Evolutionary conservation across 257 asterid species (phyloP).

Genomic region (Ocimum tenuiflorum): DNA sequence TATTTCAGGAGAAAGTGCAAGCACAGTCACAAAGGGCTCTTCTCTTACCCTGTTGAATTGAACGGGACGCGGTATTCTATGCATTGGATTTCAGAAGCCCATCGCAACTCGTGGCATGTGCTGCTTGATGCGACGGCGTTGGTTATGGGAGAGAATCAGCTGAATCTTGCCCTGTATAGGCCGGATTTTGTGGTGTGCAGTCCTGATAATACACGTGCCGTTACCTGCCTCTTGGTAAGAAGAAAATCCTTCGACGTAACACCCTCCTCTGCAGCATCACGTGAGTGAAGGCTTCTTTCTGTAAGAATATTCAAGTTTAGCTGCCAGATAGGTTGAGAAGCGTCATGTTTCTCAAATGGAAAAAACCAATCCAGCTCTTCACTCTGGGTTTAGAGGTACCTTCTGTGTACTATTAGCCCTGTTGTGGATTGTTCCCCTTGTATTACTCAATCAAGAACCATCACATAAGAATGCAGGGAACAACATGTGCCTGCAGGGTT

Average conservation of each 20-base stretch:
- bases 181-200: slow-evolving; percentile 71
- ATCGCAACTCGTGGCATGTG: slow-evolving; percentile 75
- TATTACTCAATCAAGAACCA: too few species aligned
- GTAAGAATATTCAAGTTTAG: slow-evolving; percentile 7
- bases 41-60: slow-evolving; percentile 55
- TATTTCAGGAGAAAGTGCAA: slow-evolving; percentile 74
- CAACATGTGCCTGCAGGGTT: too few species aligned
- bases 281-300: slow-evolving; percentile 10
- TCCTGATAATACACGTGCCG: slow-evolving; percentile 44
- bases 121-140: slow-evolving; percentile 59
- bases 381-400: slow-evolving; percentile 9
- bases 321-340: background rate
- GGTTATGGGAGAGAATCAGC: slow-evolving; percentile 53
- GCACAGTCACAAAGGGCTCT: slow-evolving; percentile 63
- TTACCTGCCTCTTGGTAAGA: slow-evolving; percentile 74
- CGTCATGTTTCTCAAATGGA: background rate
- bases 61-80: slow-evolving; percentile 51
- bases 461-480: too few species aligned
- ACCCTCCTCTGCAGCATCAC: slow-evolving; percentile 25
- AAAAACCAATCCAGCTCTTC: background rate
- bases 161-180: slow-evolving; percentile 56
- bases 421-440: too few species aligned
- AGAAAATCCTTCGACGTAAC: slow-evolving; percentile 55
- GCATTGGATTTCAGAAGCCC: slow-evolving; percentile 93
- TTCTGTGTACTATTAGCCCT: too few species aligned